Evolutionary conservation across 441 rosid species (phyloP).

Genomic region (Syzygium malaccense): DNA sequence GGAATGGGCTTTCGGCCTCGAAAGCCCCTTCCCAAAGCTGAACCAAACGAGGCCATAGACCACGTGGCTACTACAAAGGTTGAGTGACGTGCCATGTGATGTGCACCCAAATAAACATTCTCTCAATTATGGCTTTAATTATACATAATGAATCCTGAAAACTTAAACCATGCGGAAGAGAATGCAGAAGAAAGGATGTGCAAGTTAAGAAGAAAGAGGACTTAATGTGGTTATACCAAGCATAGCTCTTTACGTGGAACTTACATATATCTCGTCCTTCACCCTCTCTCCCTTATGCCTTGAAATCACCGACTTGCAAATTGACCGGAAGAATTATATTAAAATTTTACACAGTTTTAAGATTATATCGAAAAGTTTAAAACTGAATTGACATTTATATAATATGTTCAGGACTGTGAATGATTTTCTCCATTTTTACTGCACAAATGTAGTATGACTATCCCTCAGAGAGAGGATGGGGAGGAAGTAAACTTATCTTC

Average conservation of each 20-base stretch:
- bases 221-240: background rate
- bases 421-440: background rate
- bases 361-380: background rate
- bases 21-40: too few relatives aligned
- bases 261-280: too few relatives aligned
- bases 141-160: background rate
- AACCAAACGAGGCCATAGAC: too few relatives aligned
- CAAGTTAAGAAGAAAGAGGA: background rate
- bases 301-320: background rate
- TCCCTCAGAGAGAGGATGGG: background rate
- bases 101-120: background rate
- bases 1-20: too few relatives aligned
- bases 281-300: background rate
- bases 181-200: background rate
- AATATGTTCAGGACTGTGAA: background rate
- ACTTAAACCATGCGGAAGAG: background rate
- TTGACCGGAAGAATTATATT: background rate
- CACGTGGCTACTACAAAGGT: background rate
- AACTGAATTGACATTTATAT: background rate
- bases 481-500: background rate
- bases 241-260: background rate
- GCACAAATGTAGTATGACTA: background rate
- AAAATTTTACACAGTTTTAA: fast-evolving
- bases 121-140: background rate
- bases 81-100: background rate